These are phyloP conservation scores for Coniochaeta ligniaria DNA, from an alignment of 2,329 filamentous ascomycete species.

Conservation along the genomic window DNA sequence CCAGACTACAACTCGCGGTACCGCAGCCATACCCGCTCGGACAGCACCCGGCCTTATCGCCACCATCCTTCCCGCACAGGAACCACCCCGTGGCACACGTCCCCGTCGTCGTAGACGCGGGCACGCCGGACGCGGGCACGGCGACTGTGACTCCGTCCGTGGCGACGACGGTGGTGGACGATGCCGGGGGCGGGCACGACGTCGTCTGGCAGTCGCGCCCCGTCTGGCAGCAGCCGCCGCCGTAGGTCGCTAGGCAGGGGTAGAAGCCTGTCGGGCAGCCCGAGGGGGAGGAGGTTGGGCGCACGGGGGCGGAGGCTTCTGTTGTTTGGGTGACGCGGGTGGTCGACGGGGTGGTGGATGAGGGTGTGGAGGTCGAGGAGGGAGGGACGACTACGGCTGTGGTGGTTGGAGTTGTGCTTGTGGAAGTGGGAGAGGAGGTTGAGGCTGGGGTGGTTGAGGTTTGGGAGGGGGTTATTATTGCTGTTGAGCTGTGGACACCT, in stretches of 20 bases:
- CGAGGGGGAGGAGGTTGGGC: conserved; percentile 33
- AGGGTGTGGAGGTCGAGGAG: conserved; percentile 19
- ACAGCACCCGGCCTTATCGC: conserved; percentile 75
- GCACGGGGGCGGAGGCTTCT: conserved; percentile 34
- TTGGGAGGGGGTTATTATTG: conserved; percentile 16
- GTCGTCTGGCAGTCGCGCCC: conserved; percentile 78
- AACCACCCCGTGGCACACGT: conserved; percentile 77
- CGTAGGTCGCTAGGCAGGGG: conserved; percentile 76
- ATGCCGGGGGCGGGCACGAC: conserved; percentile 58
- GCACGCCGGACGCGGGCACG: conserved; percentile 46
- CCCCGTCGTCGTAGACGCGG: conserved; percentile 26
- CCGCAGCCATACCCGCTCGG: conserved; percentile 71
- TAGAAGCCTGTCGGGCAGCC: conserved; percentile 87
- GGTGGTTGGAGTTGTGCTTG: conserved; percentile 25
- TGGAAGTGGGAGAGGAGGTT: conserved; percentile 8
- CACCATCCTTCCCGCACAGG: conserved; percentile 50
- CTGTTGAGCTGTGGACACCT: conserved; percentile 26
- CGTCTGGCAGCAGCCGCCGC: conserved; percentile 79
- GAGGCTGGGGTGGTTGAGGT: conserved; percentile 15
- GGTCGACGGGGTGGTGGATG: not conserved
- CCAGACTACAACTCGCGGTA: conserved; percentile 60
- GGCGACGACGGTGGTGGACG: conserved; percentile 52
- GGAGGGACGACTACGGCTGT: conserved; percentile 4
- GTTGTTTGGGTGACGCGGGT: conserved; percentile 21
- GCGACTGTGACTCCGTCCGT: conserved; percentile 64